Conservation (phyloP, 179 eudicot species). For the Amaranthus tricolor region DNA sequence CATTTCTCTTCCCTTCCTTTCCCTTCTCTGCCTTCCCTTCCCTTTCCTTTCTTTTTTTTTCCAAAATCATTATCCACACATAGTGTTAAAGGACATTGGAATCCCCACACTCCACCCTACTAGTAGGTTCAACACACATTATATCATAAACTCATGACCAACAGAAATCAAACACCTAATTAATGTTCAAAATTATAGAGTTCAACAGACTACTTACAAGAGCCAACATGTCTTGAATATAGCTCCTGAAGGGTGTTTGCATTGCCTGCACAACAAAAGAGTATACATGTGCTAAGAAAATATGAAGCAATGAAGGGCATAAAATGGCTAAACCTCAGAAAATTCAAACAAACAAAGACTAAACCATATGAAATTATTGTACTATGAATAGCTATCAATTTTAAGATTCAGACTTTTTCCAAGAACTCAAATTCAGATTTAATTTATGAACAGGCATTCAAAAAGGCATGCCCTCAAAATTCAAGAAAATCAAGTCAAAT, state of each 20-base stretch:
- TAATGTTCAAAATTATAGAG: neutral
- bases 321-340: neutral
- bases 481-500: too few relatives aligned
- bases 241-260: conserved; percentile 97
- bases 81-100: neutral
- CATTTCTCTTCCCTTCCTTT: too few relatives aligned
- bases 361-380: neutral
- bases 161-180: neutral
- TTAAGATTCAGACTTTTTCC: too few relatives aligned
- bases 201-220: conserved; percentile 51
- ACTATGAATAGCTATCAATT: neutral
- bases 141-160: neutral
- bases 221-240: conserved; percentile 81
- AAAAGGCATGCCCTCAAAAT: neutral
- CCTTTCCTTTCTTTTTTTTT: too few relatives aligned
- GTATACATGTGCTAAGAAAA: neutral
- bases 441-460: neutral
- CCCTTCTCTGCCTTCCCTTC: too few relatives aligned
- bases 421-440: neutral
- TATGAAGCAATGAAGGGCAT: neutral
- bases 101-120: neutral
- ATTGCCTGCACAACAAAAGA: conserved; percentile 48
- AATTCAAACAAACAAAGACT: neutral
- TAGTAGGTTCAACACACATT: neutral
- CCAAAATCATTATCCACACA: too few relatives aligned